Base-by-base conservation (phyloP, 2,329 filamentous ascomycete genomes). In the Chalara sp. region DNA sequence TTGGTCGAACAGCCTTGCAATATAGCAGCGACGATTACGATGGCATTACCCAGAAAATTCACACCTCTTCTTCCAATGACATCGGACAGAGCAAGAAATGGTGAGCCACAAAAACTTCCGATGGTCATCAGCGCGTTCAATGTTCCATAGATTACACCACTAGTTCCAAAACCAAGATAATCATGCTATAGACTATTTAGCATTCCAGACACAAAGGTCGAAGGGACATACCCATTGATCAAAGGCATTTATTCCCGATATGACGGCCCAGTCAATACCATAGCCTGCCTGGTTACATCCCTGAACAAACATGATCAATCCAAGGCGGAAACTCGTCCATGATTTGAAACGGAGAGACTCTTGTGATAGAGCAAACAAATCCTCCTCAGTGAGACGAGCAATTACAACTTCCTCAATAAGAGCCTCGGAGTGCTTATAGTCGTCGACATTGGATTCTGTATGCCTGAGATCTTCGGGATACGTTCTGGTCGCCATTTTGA, bases 241-340 rank as follows among this genome's bases (percentile, higher is more conserved):
- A 21, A 21, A 21, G 21, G 21, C 21, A n/a, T n/a, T 21, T 53
- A 76, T 73, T 39, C 71, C 69, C 39, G 67, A 62, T 39, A 76
- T 76, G 31, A 76, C 72, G 30, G 70, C 70, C 73, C 73, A 76
- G 54, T 76, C 73, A 40, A 76, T 68, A 53, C 73, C 73, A 53
- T 53, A 57, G 41, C 55, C 56, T 21, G 58, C 58, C 57, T 73
- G 70, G 49, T 75, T 74, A 55, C 70, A 74, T 33, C 70, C 72
- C 62, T 72, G 70, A 12, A 76, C 68, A 44, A 70, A 56, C 65
- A 75, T 70, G 49, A 76, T 69, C 32, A 69, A 56, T 30, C 62
- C 61, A 13, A 76, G 63, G 6, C 70, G 66, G 41, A 70, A 63
- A 4, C 70, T 70, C 6, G 72, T 67, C 60, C 58, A 62, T 30